Conservation (phyloP, 164 flowering plant genomes). For the Macadamia integrifolia region DNA sequence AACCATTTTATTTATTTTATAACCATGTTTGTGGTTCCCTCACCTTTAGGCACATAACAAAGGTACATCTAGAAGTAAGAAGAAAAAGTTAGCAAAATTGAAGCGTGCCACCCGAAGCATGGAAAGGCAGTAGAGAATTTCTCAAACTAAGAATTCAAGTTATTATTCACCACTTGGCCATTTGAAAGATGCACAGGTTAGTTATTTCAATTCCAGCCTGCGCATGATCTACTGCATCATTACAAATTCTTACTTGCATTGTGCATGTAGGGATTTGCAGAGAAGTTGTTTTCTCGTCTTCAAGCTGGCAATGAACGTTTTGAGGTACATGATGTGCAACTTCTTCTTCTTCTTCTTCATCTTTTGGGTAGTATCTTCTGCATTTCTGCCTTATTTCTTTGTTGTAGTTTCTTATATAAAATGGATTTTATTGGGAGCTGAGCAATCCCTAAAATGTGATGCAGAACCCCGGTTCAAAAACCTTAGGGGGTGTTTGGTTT, state of each 20-base stretch:
- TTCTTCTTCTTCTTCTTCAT: not conserved
- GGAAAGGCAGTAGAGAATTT: conserved; percentile 75
- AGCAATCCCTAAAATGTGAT: too few species aligned
- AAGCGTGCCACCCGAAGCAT: conserved; percentile 78
- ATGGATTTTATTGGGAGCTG: too few species aligned
- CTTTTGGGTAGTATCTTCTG: not conserved
- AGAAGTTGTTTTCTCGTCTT: conserved; percentile 70
- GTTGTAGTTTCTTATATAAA: not conserved
- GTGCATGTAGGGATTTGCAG: conserved; percentile 58
- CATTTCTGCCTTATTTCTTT: not conserved
- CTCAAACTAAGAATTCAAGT: conserved; percentile 43
- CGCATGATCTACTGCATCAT: not conserved
- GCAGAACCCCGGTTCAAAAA: too few species aligned
- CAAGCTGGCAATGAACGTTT: conserved; percentile 73
- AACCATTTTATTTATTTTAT: too few species aligned
- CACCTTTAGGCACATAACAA: conserved; percentile 62
- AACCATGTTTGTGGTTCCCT: not conserved
- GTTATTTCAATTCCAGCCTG: conserved; percentile 7
- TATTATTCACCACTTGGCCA: conserved; percentile 79
- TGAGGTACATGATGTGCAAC: conserved; percentile 46
- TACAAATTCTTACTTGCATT: not conserved
- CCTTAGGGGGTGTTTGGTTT: too few species aligned
- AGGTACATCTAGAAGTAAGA: conserved; percentile 84
- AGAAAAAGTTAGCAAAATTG: conserved; percentile 92
- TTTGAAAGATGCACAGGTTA: conserved; percentile 87